A percentile compares a stretch with the other conserved stretches of the same genome.
Evolutionary conservation across 257 asterid species (phyloP).

Genomic region (Solanum paucissectum): DNA sequence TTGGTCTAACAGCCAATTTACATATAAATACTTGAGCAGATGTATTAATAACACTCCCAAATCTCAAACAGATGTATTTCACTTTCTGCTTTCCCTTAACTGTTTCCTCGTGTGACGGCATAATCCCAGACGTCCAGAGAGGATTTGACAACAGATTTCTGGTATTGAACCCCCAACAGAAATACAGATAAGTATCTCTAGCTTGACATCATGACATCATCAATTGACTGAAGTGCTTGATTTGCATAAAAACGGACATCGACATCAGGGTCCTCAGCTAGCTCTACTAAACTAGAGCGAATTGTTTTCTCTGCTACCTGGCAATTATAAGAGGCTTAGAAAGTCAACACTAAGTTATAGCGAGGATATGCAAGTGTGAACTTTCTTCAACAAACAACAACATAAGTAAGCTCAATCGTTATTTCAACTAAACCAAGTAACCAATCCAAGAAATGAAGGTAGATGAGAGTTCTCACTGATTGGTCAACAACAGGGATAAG

Average conservation of each 20-base stretch:
- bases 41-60: neutral
- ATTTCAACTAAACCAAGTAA: neutral
- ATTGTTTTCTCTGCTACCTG: conserved; percentile 49
- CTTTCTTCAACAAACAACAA: neutral
- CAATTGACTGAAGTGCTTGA: conserved; percentile 47
- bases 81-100: neutral
- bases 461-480: neutral
- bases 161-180: neutral
- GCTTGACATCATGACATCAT: conserved; percentile 44
- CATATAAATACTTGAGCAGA: neutral
- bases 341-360: neutral
- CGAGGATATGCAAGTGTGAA: neutral
- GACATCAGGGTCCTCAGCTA: conserved; percentile 55
- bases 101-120: neutral
- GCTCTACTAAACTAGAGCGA: conserved; percentile 45
- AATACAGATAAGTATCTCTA: neutral
- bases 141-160: neutral
- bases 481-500: conserved; percentile 51
- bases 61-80: neutral
- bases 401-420: neutral
- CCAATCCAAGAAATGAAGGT: neutral
- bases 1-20: neutral
- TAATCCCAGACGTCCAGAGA: neutral
- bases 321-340: neutral
- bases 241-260: conserved; percentile 54